phyloP scores from a whole-genome alignment of 768 basidiomycete species.

The Phlebiopsis gigantea region DNA sequence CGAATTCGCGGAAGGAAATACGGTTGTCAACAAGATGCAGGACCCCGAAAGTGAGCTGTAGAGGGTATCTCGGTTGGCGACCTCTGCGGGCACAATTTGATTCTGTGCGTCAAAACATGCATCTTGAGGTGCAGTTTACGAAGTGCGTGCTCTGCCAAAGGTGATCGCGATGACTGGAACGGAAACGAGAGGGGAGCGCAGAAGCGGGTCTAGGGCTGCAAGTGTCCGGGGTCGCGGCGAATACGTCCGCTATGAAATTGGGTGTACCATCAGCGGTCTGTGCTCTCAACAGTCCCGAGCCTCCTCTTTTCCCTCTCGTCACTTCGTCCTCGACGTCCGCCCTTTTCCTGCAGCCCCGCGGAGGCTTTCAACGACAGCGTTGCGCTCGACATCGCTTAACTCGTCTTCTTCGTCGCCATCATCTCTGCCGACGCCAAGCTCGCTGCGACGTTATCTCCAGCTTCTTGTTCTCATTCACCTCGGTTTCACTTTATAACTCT shows the following conservation, averaged over 20 bases:
- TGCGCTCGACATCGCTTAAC: slow-evolving; percentile 7
- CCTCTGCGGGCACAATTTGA: background rate
- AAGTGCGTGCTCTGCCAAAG: too few relatives aligned
- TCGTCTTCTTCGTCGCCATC: slow-evolving; percentile 5
- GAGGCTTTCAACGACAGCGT: slow-evolving; percentile 11
- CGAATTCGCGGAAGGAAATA: slow-evolving; percentile 10
- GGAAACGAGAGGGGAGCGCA: background rate
- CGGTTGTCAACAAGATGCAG: slow-evolving; percentile 6
- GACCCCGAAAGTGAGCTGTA: background rate
- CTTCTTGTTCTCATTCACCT: slow-evolving; percentile 23
- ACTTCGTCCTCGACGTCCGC: slow-evolving; percentile 6
- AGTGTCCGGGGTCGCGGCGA: slow-evolving; percentile 11
- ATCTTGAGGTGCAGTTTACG: too few relatives aligned
- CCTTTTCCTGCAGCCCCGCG: slow-evolving; percentile 6
- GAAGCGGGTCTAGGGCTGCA: background rate
- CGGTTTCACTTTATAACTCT: slow-evolving; percentile 26
- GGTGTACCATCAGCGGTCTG: slow-evolving; percentile 10
- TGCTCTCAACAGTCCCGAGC: slow-evolving; percentile 7
- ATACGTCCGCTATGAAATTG: slow-evolving; percentile 10
- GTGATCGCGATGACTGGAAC: background rate
- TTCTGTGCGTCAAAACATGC: background rate
- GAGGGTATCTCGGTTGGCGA: background rate
- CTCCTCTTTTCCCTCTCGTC: slow-evolving; percentile 12
- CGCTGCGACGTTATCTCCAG: slow-evolving; percentile 12
- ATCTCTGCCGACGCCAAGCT: background rate